These are phyloP conservation scores for Aureobasidium sp. DNA, from an alignment of 2,329 filamentous ascomycete species.

Conservation along the genomic window DNA sequence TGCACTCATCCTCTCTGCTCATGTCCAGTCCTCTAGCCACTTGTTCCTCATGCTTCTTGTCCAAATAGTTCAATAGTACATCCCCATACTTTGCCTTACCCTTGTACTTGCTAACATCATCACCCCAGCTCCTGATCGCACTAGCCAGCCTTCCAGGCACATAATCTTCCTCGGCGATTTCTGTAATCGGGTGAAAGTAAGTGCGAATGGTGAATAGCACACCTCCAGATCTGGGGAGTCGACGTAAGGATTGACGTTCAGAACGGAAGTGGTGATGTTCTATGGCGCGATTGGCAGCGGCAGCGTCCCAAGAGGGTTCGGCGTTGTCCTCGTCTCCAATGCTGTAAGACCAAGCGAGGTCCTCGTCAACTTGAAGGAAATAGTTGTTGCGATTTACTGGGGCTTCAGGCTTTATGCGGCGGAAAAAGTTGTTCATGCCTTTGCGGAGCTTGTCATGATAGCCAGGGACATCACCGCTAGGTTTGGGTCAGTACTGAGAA, in stretches of 20 bases:
- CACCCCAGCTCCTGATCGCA: constrained; percentile 73
- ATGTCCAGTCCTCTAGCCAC: constrained; percentile 58
- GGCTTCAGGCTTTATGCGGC: constrained; percentile 60
- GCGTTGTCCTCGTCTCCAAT: constrained; percentile 65
- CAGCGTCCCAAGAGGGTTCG: constrained; percentile 64
- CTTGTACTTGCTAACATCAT: constrained; percentile 71
- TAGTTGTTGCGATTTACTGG: constrained; percentile 70
- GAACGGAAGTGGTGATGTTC: constrained; percentile 70
- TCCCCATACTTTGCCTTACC: constrained; percentile 67
- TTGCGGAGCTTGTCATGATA: constrained; percentile 65
- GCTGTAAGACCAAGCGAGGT: constrained; percentile 66
- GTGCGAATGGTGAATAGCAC: constrained; percentile 70
- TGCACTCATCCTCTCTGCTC: constrained; percentile 52
- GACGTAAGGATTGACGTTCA: constrained; percentile 60
- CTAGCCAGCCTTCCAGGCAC: constrained; percentile 73
- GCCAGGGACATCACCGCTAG: constrained; percentile 64
- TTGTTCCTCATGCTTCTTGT: constrained; percentile 67
- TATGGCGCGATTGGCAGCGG: constrained; percentile 66
- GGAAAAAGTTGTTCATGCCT: constrained; percentile 78
- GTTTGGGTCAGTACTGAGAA: background rate
- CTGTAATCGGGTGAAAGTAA: constrained; percentile 66
- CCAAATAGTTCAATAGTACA: constrained; percentile 69
- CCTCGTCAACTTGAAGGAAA: constrained; percentile 79
- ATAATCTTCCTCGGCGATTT: constrained; percentile 63
- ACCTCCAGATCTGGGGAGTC: constrained; percentile 40